Base-by-base conservation (phyloP, 2,329 filamentous ascomycete species). In the Hypoxylon sp. region DNA sequence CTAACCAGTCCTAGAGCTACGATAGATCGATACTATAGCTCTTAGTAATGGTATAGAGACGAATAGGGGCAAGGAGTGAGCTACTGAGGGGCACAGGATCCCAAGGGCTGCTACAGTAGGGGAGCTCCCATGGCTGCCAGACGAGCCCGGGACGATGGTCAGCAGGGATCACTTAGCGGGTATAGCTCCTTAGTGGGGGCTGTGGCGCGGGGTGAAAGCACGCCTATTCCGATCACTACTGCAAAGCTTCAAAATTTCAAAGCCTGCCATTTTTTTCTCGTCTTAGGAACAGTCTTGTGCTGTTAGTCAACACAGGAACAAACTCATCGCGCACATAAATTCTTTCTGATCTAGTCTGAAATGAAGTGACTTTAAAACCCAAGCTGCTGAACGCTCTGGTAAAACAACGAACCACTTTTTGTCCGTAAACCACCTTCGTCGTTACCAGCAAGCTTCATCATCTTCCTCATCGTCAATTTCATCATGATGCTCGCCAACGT, bases 401-500 rank as follows among this genome's bases (percentile, higher is more conserved):
- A 48, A 47, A n/a, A 4, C 42, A 6, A 26, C 15, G 20, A 6
- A 4, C 27, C 20, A 40, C 11, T 10, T 11, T 23, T 10, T 15
- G 29, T 46, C 26, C 20, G 10, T 20, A 20, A n/a, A 18, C 3
- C 13, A 33, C n/a, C 13, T 43, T 33, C 29, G 35, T 2, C 35
- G 17, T 37, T n/a, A 35, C 21, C 35, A 13, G 3, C 17, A 23
- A n/a, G 4, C 21, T 29, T 11, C n/a, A 27, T 4, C 11, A 9
- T 7, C 18, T 10, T 17, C 20, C 21, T 15, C 10, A 53, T 40
- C 38, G 24, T 33, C n/a, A 49, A 43, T 8, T 23, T 45, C 18
- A 55, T 15, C 41, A 78, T 77, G 75, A 60, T 63, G 26, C 72
- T 71, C 50, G 48, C 66, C 37, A 69, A 58, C 60, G 52, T 78